Percentiles rank a stretch among this genome's conserved stretches.
phyloP scores from a whole-genome alignment of 768 basidiomycete species.

The Lenzites betulinus region DNA sequence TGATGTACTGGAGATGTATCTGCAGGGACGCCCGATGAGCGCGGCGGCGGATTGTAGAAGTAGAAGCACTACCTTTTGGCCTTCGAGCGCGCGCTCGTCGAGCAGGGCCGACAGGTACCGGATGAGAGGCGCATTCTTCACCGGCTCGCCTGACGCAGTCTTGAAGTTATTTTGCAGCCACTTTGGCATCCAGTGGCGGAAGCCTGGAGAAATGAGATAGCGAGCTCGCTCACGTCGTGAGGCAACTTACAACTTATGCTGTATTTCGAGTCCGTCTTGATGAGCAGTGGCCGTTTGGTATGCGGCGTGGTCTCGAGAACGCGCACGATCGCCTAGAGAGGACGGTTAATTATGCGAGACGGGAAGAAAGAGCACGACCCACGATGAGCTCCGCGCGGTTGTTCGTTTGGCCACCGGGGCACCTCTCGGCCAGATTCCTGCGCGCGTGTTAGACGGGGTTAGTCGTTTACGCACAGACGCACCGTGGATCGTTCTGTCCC shows the following conservation, averaged over 20 bases:
- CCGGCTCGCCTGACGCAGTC: constrained; percentile 49
- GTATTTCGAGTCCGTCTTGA: constrained; percentile 87
- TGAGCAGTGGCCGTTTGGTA: constrained; percentile 56
- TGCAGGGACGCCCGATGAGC: no score
- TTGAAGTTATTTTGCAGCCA: constrained; percentile 63
- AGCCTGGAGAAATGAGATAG: no score
- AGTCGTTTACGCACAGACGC: no score
- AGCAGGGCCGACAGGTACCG: constrained; percentile 68
- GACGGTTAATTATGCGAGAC: neutral
- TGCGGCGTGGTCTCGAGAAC: constrained; percentile 73
- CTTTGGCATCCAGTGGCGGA: constrained; percentile 64
- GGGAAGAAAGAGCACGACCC: constrained; percentile 21
- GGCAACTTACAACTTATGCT: constrained; percentile 66
- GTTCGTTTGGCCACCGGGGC: constrained; percentile 83
- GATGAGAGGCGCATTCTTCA: constrained; percentile 76
- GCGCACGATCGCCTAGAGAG: constrained; percentile 75
- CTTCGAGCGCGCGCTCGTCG: constrained; percentile 47
- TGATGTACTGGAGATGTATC: constrained; percentile 63
- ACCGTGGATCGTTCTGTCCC: constrained; percentile 70
- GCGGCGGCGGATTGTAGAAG: no score
- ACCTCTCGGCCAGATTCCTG: constrained; percentile 82
- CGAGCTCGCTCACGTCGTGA: no score
- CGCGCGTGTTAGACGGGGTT: no score
- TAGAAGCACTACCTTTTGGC: constrained; percentile 48
- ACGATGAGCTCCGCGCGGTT: constrained; percentile 90